Evolutionary conservation across 805 yeast genomes (phyloP), one percentile per base, ranked within the genome.

Genomic region (Lachancea sp.): DNA sequence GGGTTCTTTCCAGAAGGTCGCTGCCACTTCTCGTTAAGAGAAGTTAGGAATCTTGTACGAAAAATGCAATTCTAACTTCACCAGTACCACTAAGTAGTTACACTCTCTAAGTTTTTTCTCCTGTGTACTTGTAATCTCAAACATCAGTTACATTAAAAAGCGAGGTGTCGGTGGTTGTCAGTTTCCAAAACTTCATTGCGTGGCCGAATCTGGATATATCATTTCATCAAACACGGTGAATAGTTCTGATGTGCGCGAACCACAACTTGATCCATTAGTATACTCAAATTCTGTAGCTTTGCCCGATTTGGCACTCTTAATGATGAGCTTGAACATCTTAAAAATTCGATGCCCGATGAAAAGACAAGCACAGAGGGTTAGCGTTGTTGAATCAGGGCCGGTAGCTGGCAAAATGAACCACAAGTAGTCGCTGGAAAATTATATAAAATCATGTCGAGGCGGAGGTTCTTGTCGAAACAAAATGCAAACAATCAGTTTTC

Each of bases 1-100:
- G 81, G 97, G 97, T 80, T 88, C 95, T 72, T 87, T 85, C 88
- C 93, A 85, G 77, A 89, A 89, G 80, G 96, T 89, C 67, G 83
- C 81, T 64, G 95, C 96, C 66, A 84, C 95, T 70, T 88, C 96
- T 74, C 96, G 96, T 85, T 89, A 88, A 66, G 49, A 57, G 32
- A 42, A 33, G 18, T 19, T 35, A 38, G 42, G 29, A 42, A 49
- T 35, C 38, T 41, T 34, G 44, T 42, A 45, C 42, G 43, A 43
- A 41, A 38, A 41, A 35, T 12, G 19, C 19, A 35, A 18, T 6
- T 16, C 26, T 35, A 19, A 22, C 38, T 12, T 7, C 26, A 20
- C 19, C 32, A 41, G 18, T 35, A 33, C 32, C 33, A 33, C 31
- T 26, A 20, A 30, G 13, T 16, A 36, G 27, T 35, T 22, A 7